Evolutionary conservation across 148 eudicot genomes (phyloP).

Genomic region (Chenopodium suecicum): DNA sequence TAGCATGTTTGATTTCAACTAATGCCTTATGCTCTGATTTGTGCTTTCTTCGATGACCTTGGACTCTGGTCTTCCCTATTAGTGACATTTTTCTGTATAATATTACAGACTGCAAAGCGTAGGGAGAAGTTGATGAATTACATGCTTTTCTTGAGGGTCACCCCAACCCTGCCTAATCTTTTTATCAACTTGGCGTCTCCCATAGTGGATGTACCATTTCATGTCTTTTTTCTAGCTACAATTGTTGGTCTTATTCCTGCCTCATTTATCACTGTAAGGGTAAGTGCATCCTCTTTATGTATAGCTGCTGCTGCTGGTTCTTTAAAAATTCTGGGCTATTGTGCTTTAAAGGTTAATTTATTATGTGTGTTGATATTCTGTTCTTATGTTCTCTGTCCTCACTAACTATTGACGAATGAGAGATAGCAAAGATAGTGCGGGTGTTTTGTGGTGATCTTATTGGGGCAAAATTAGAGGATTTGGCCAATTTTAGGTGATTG

Average conservation of each 20-base stretch:
- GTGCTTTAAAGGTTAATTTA: background rate
- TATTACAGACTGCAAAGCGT: slow-evolving; percentile 74
- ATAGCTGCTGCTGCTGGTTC: background rate
- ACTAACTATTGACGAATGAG: background rate
- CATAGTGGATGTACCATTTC: slow-evolving; percentile 89
- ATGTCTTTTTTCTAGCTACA: slow-evolving; percentile 82
- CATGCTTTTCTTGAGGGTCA: slow-evolving; percentile 76
- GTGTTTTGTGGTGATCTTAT: no score
- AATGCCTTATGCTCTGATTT: background rate
- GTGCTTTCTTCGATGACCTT: background rate
- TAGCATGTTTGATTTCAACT: background rate
- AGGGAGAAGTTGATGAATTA: slow-evolving; percentile 72
- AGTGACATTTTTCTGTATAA: slow-evolving; percentile 7
- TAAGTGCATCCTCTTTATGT: slow-evolving; percentile 32
- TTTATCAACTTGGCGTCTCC: slow-evolving; percentile 96
- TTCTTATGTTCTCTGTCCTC: background rate
- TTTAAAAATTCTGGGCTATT: slow-evolving; percentile 7
- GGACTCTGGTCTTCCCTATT: background rate
- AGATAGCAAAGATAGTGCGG: no score
- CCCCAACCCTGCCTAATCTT: slow-evolving; percentile 87
- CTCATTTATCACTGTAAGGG: slow-evolving; percentile 79
- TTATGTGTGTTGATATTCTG: background rate
- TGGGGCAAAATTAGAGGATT: no score
- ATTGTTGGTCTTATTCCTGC: slow-evolving; percentile 79
- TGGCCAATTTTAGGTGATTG: no score